Percentiles rank a stretch among this genome's conserved stretches.
Evolutionary conservation across 179 eudicot species (phyloP).

Genomic region (Silene noctiflora): DNA sequence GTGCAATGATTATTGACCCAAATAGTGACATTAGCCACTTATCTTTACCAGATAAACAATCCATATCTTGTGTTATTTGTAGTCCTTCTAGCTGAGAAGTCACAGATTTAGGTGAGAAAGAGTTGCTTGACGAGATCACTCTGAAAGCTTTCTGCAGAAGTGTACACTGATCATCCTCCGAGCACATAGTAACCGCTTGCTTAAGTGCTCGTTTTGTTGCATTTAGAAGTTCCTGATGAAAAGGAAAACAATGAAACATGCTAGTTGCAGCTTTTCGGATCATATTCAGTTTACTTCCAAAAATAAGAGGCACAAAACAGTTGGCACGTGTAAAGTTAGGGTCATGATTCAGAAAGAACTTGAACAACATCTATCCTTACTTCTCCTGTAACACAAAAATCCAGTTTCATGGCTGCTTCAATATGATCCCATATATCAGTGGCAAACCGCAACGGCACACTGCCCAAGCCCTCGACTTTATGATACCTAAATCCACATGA

Average conservation of each 20-base stretch:
- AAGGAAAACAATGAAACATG: slow-evolving; percentile 14
- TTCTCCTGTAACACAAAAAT: slow-evolving; percentile 28
- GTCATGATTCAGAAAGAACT: not conserved
- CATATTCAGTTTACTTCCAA: not conserved
- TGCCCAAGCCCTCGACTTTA: slow-evolving; percentile 39
- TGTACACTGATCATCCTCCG: slow-evolving; percentile 52
- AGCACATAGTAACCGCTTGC: slow-evolving; percentile 65
- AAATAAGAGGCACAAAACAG: not conserved
- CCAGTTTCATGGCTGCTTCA: slow-evolving; percentile 23
- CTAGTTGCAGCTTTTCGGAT: slow-evolving; percentile 16
- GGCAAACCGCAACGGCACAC: slow-evolving; percentile 50
- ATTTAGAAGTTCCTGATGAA: slow-evolving; percentile 59
- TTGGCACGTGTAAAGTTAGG: not conserved
- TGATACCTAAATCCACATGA: slow-evolving; percentile 44
- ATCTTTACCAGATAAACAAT: slow-evolving; percentile 36
- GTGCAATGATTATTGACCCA: slow-evolving; percentile 74
- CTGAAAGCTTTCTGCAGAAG: slow-evolving; percentile 54
- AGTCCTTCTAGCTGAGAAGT: slow-evolving; percentile 34
- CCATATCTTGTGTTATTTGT: slow-evolving; percentile 28
- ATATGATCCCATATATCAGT: slow-evolving; percentile 57
- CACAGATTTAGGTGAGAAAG: slow-evolving; percentile 28
- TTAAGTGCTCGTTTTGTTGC: slow-evolving; percentile 66
- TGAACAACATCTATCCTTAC: slow-evolving; percentile 31
- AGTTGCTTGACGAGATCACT: slow-evolving; percentile 40
- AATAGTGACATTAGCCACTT: slow-evolving; percentile 73